Evolutionary conservation across 106 monocot species (phyloP).

Genomic region (Apostasia shenzhenica): DNA sequence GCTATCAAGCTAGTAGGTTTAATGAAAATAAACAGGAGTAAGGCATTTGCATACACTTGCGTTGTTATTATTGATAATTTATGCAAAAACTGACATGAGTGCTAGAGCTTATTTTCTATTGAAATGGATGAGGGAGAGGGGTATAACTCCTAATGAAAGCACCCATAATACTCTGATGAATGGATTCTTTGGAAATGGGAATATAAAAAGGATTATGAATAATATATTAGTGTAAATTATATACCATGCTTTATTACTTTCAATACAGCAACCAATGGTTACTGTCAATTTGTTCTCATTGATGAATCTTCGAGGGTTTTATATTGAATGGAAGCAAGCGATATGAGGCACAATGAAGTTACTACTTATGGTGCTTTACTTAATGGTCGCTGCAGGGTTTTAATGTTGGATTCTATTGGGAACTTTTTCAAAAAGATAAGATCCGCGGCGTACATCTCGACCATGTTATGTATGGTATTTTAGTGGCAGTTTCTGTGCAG

Average conservation of each 20-base stretch:
- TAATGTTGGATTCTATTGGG: conserved; percentile 31
- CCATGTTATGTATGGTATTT: conserved; percentile 42
- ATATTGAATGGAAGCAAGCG: conserved; percentile 41
- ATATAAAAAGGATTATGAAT: conserved; percentile 30
- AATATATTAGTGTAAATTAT: conserved; percentile 37
- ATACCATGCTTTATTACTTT: conserved; percentile 46
- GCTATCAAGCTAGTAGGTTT: conserved; percentile 31
- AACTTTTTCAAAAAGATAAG: conserved; percentile 42
- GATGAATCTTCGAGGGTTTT: conserved; percentile 36
- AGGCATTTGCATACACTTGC: conserved; percentile 49
- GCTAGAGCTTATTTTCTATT: conserved; percentile 55
- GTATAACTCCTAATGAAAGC: conserved; percentile 34
- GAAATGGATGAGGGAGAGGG: conserved; percentile 44
- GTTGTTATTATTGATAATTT: conserved; percentile 46
- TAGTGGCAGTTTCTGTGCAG: conserved; percentile 57
- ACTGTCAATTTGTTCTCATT: conserved; percentile 34
- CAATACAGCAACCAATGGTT: conserved; percentile 62
- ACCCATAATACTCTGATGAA: conserved; percentile 60
- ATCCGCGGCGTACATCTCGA: conserved; percentile 31
- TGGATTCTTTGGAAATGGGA: conserved; percentile 64
- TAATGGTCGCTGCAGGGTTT: conserved; percentile 53
- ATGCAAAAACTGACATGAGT: conserved; percentile 40
- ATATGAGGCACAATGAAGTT: conserved; percentile 22
- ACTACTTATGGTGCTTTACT: conserved; percentile 49
- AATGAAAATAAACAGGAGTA: conserved; percentile 39